phyloP scores from a whole-genome alignment of 805 yeast species.

The Maudiozyma barnettii region DNA sequence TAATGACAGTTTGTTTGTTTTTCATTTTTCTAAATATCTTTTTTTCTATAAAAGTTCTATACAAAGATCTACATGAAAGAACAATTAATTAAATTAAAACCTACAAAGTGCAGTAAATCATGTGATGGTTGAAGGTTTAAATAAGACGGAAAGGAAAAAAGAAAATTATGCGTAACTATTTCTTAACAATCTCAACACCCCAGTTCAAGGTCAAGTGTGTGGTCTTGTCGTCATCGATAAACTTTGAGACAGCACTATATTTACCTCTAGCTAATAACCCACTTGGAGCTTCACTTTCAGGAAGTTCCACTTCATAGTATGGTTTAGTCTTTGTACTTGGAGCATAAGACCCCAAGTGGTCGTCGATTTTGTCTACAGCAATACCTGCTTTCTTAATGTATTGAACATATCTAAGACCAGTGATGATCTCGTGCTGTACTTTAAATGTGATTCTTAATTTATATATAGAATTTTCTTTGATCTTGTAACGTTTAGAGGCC shows the following conservation, averaged over 20 bases:
- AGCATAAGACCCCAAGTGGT: constrained; percentile 84
- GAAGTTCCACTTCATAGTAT: constrained; percentile 51
- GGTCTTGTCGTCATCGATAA: constrained; percentile 76
- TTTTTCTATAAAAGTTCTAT: no score
- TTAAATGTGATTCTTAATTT: constrained; percentile 66
- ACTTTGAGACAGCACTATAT: constrained; percentile 71
- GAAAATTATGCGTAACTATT: constrained; percentile 13
- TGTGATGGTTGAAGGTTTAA: no score
- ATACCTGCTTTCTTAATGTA: constrained; percentile 80
- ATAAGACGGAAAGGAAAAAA: no score
- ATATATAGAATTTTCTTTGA: constrained; percentile 71
- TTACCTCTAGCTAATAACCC: constrained; percentile 84
- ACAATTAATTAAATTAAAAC: no score
- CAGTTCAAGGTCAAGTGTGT: constrained; percentile 70
- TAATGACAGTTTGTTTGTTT: no score
- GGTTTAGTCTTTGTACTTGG: constrained; percentile 81
- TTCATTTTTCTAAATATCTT: no score
- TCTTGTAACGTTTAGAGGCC: constrained; percentile 57
- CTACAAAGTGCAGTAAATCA: no score
- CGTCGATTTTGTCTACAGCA: constrained; percentile 75
- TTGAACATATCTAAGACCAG: constrained; percentile 82
- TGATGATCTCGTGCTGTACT: constrained; percentile 82
- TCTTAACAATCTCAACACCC: constrained; percentile 75
- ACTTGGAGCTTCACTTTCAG: constrained; percentile 80
- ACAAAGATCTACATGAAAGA: no score